Base-by-base conservation (phyloP, 331 rosid genomes). In the Pyracantha coccinea region DNA sequence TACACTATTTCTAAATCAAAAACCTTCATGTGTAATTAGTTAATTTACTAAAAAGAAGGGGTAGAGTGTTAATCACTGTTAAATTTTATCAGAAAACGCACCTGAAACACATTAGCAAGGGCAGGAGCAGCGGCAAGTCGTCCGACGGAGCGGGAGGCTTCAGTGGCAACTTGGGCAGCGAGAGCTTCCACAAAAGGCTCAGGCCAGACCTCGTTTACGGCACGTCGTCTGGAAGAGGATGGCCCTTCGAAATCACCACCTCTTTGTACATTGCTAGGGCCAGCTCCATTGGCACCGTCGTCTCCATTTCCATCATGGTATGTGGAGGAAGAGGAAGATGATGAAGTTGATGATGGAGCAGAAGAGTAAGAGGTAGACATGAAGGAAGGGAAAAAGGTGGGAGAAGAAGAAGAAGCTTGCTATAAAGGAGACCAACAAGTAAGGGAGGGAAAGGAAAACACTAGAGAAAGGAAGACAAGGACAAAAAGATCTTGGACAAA, bases 151-250 rank as follows among this genome's bases (percentile, higher is more conserved):
- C 72, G 82, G 74, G 96, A 82, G 77, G 97, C 88, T 24, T 88
- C 93, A 80, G 71, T 23, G 84, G 99, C 97, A 52, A 92, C 89
- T 72, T 84, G 97, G 15, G 71, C 45, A 17, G 97, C 96, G 8
- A 95, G 81, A 4, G 83, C 73, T 79, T 95, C 97, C 0, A 95
- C 38, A 68, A 89, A 78, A 65, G 79, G 90, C 45, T 85, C 97
- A 7, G 97, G 97, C 93, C 85, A 85, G 2, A 76, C 83, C 58
- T 84, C 97, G 66, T 85, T 87, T 64, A 76, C 79, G 2, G 82
- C 71, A 75, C 92, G 96, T 66, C 82, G 90, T 21, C 96, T 96
- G 47, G 96, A 92, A 7, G 96, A 79, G 14, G 99, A 87, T 4
- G 97, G 92, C 0, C 78, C 89, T 45, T 84, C 90, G 38, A 72